A percentile compares a stretch with the other conserved stretches of the same genome.
Evolutionary conservation across 2,329 filamentous ascomycete genomes (phyloP).

Genomic region (Penicillium sp.): DNA sequence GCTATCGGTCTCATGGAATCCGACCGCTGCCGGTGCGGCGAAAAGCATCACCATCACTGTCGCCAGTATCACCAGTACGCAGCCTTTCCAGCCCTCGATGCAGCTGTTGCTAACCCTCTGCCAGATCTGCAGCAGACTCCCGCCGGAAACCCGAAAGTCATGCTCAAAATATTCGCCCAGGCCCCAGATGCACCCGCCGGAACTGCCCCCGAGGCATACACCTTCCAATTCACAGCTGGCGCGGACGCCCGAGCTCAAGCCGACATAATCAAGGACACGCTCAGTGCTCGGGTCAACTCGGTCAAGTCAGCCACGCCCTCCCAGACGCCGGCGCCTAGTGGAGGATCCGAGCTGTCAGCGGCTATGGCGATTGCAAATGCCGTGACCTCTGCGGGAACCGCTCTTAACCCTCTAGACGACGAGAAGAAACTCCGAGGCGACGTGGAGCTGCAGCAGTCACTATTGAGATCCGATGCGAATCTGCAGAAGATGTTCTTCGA

Average conservation of each 20-base stretch:
- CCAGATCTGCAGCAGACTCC: slow-evolving; percentile 93
- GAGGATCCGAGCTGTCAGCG: slow-evolving; percentile 55
- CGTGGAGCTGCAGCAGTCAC: slow-evolving; percentile 79
- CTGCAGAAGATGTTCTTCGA: slow-evolving; percentile 87
- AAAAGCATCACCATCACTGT: slow-evolving; percentile 71
- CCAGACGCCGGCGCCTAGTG: slow-evolving; percentile 35
- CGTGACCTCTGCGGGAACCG: slow-evolving; percentile 52
- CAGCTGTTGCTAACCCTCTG: slow-evolving; percentile 5
- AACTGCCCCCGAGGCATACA: slow-evolving; percentile 63
- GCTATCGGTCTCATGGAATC: slow-evolving; percentile 78
- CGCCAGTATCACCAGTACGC: slow-evolving; percentile 77
- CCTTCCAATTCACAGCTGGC: slow-evolving; percentile 85
- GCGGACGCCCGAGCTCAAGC: slow-evolving; percentile 78
- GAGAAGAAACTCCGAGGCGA: slow-evolving; percentile 77
- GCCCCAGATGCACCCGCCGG: slow-evolving; percentile 44
- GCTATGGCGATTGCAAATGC: slow-evolving; percentile 79
- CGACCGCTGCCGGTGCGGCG: slow-evolving; percentile 62
- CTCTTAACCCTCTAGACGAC: slow-evolving; percentile 71
- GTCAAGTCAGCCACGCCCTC: slow-evolving; percentile 56
- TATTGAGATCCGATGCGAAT: slow-evolving; percentile 76
- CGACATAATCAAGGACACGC: slow-evolving; percentile 77
- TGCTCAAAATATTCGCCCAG: slow-evolving; percentile 88
- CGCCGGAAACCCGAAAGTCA: slow-evolving; percentile 82
- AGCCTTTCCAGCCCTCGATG: slow-evolving; percentile 1
- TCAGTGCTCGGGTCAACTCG: slow-evolving; percentile 76